These are phyloP conservation scores for Hygrophila difformis DNA, from an alignment of 257 asterid genomes.

Conservation along the genomic window DNA sequence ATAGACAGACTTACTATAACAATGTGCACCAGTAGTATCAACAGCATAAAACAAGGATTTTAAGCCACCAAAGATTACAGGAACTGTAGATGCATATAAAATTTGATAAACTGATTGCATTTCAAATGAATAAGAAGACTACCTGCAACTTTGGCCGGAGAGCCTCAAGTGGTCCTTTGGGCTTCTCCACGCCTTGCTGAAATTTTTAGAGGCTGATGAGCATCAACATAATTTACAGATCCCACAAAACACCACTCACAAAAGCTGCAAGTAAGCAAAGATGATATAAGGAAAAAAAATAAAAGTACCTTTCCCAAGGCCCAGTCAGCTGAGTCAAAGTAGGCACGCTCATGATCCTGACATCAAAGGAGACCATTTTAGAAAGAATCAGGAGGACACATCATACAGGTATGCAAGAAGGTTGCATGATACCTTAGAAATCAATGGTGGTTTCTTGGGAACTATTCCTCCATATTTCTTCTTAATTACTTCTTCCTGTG, in stretches of 20 bases:
- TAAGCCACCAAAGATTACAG: neutral
- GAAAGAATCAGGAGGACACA: neutral
- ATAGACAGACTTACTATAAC: no score
- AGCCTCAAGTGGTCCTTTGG: conserved; percentile 98
- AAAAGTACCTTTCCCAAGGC: conserved; percentile 88
- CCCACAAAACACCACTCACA: conserved; percentile 1
- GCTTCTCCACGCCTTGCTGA: conserved; percentile 98
- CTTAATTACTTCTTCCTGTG: conserved; percentile 72
- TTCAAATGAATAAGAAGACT: neutral
- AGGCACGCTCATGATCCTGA: conserved; percentile 98
- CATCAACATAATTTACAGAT: conserved; percentile 4
- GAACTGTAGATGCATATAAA: no score
- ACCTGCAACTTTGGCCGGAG: conserved; percentile 99
- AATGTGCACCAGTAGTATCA: no score
- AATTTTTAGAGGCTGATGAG: no score
- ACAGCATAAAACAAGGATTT: no score
- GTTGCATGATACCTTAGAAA: conserved; percentile 64
- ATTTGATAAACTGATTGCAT: neutral
- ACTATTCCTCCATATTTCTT: conserved; percentile 89
- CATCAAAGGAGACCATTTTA: neutral
- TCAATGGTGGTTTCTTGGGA: conserved; percentile 91
- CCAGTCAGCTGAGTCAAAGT: conserved; percentile 99
- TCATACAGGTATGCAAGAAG: conserved; percentile 2
- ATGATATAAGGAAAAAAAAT: neutral
- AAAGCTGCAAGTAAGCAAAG: conserved; percentile 7